A percentile compares a stretch with the other conserved stretches of the same genome.
phyloP scores from a whole-genome alignment of 805 yeast genomes.

The Kregervanrija delftensis region DNA sequence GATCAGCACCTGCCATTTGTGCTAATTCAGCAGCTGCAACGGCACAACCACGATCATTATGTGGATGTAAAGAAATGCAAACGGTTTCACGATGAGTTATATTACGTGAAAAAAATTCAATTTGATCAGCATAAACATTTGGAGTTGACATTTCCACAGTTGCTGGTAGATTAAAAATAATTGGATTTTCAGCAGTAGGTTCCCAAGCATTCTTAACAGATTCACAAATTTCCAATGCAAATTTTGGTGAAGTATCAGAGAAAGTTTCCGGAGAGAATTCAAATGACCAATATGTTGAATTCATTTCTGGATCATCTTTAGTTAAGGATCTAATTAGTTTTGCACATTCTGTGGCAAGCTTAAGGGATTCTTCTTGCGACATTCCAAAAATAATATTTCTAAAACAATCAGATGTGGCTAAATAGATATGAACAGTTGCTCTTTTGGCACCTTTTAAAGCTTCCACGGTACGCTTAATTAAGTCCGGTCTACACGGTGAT shows the following conservation, averaged over 20 bases:
- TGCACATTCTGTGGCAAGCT: slow-evolving; percentile 57
- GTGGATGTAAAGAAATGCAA: slow-evolving; percentile 74
- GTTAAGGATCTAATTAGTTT: slow-evolving; percentile 58
- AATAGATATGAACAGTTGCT: slow-evolving; percentile 70
- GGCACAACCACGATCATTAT: slow-evolving; percentile 81
- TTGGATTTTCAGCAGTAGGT: slow-evolving; percentile 57
- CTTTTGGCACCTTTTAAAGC: slow-evolving; percentile 65
- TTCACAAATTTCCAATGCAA: slow-evolving; percentile 59
- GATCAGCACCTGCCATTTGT: slow-evolving; percentile 78
- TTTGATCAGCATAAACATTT: slow-evolving; percentile 78
- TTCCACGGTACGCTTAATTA: slow-evolving; percentile 66
- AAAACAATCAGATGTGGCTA: slow-evolving; percentile 72
- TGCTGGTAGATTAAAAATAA: slow-evolving; percentile 78
- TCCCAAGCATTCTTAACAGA: slow-evolving; percentile 73
- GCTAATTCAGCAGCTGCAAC: slow-evolving; percentile 87
- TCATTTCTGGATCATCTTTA: slow-evolving; percentile 52
- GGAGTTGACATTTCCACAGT: slow-evolving; percentile 81
- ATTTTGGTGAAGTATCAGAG: slow-evolving; percentile 62
- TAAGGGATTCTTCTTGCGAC: slow-evolving; percentile 51
- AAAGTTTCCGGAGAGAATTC: slow-evolving; percentile 82
- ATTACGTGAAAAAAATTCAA: slow-evolving; percentile 61
- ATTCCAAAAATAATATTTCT: slow-evolving; percentile 64
- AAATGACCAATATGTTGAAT: slow-evolving; percentile 59
- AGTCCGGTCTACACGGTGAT: slow-evolving; percentile 69
- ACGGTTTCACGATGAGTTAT: slow-evolving; percentile 63